Percentiles rank a stretch among this genome's conserved stretches.
Conservation (phyloP, 1,284 basidiomycete species). For the Ganoderma leucocontextum region DNA sequence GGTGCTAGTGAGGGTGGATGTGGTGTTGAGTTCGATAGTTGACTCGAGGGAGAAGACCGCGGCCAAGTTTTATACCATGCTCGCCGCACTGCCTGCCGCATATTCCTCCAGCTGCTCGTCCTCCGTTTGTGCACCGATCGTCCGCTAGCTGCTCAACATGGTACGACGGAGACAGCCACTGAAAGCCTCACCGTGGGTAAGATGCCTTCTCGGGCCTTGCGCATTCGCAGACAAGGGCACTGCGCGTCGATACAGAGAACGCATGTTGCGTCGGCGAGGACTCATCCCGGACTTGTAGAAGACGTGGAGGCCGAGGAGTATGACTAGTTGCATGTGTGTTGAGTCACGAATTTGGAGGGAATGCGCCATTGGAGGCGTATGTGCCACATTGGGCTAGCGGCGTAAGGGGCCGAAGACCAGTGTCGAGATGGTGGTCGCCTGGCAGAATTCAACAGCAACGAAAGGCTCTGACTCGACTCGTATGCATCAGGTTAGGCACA, state of each 20-base stretch:
- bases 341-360: background rate
- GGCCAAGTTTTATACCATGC: background rate
- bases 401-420: background rate
- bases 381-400: background rate
- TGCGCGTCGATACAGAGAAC: background rate
- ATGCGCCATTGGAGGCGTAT: background rate
- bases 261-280: background rate
- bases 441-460: background rate
- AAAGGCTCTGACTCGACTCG: background rate
- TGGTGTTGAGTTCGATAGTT: background rate
- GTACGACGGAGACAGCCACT: background rate
- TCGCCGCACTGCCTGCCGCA: background rate
- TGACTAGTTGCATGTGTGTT: background rate
- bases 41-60: background rate
- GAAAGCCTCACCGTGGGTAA: background rate
- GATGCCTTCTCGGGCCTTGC: background rate
- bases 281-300: background rate
- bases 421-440: background rate
- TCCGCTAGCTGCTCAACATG: background rate
- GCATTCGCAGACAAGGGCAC: background rate
- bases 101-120: background rate
- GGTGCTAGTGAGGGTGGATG: background rate
- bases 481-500: background rate
- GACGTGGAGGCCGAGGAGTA: background rate
- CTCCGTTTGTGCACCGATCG: background rate